Base-by-base conservation (phyloP, 2,329 filamentous ascomycete genomes). In the Aureobasidium sp. region DNA sequence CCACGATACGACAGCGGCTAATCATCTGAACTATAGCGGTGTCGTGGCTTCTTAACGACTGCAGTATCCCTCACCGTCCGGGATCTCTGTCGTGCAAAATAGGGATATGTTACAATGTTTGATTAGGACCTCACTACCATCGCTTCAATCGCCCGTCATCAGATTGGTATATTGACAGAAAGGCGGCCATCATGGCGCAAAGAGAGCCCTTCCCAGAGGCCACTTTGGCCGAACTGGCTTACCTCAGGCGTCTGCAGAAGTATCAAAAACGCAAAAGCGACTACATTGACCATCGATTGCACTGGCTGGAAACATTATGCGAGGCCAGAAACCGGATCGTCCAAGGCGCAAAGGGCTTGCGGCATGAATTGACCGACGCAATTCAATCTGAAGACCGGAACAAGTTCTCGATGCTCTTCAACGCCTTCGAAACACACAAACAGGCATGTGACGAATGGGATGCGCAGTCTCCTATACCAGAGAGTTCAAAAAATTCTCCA, bases 211-310 rank as follows among this genome's bases (percentile, higher is more conserved):
- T 25, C 6, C 27, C n/a, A 29, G 29, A 20, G 42, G 34, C 36
- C 11, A 31, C 67, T 15, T 42, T 93, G 64, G 85, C 89, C 70
- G 88, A 92, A 74, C 83, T 93, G 67, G 88, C 88, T 57, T 88
- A 91, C 73, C 76, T 92, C 68, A 87, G 91, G 66, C 85, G 88
- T 64, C 79, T 91, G 65, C 88, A 88, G 72, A 88, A 87, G 70
- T 91, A 91, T 73, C 89, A 93, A 75, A 87, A 90, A 79, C 87
- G 88, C 79, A 89, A 90, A 79, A 85, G 88, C 76, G 81, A 83
- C 66, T 87, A 87, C 71, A 88, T 87, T 49, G 83, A 89, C 67
- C 80, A 88, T 66, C 86, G 88, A 62, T 80, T 94, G 59, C 88
- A 91, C 72, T 82, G 87, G 70, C 89, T 84, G 70, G 78, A 92